Evolutionary conservation across 2,329 filamentous ascomycete genomes (phyloP).

Genomic region (Teratosphaeria gauchensis): DNA sequence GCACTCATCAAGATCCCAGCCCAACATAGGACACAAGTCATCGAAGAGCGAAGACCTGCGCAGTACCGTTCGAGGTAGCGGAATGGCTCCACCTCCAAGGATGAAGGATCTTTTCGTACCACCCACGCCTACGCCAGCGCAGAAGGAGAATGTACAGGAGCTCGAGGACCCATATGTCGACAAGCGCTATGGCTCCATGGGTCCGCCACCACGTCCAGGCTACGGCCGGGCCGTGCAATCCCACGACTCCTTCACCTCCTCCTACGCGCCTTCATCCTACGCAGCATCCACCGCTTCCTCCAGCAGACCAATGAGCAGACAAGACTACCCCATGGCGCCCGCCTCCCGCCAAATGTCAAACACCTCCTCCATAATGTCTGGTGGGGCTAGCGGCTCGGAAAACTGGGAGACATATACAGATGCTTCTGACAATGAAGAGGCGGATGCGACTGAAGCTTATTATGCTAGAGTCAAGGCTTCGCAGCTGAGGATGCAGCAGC

Average conservation of each 20-base stretch:
- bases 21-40: conserved; percentile 21
- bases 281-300: conserved; percentile 9
- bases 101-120: conserved; percentile 73
- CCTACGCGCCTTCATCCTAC: conserved; percentile 2
- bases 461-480: conserved; percentile 54
- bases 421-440: conserved; percentile 32
- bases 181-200: conserved; percentile 16
- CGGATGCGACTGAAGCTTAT: conserved; percentile 66
- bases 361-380: conserved; percentile 25
- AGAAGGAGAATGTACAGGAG: conserved; percentile 31
- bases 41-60: conserved; percentile 31
- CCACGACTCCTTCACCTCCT: conserved; percentile 6
- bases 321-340: conserved; percentile 21
- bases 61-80: conserved; percentile 24
- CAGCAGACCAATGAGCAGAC: conserved; percentile 19
- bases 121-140: conserved; percentile 38
- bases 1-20: conserved; percentile 22
- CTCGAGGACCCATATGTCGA: conserved; percentile 87
- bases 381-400: conserved; percentile 51
- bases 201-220: conserved; percentile 11
- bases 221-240: conserved; percentile 6
- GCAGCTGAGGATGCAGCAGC: conserved; percentile 7
- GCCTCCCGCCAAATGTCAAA: conserved; percentile 24
- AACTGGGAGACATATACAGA: conserved; percentile 98
- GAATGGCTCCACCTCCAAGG: conserved; percentile 68